phyloP scores from a whole-genome alignment of 345 rosid genomes.

The Ceriops decandra region DNA sequence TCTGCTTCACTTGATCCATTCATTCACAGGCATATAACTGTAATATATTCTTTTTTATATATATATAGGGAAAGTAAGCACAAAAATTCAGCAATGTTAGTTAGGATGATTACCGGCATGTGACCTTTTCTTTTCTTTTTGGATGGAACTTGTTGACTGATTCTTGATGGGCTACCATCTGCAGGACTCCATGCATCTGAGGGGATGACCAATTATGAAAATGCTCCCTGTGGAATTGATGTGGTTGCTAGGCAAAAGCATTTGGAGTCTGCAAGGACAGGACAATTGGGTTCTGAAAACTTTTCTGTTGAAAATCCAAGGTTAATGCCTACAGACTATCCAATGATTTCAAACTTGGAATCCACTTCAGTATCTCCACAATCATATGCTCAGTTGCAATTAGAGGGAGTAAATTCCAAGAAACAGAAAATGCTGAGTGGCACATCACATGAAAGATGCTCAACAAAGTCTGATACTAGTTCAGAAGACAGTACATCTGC shows the following conservation, averaged over 20 bases:
- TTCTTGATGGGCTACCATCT: not conserved
- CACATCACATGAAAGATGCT: slow-evolving; percentile 23
- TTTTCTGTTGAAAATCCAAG: slow-evolving; percentile 33
- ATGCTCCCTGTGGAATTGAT: slow-evolving; percentile 26
- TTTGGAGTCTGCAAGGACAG: slow-evolving; percentile 29
- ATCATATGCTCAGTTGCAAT: slow-evolving; percentile 29
- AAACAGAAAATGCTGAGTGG: slow-evolving; percentile 29
- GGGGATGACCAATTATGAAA: slow-evolving; percentile 32
- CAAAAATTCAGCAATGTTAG: too few species aligned
- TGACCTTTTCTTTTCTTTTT: not conserved
- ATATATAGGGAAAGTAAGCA: too few species aligned
- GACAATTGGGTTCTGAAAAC: slow-evolving; percentile 23
- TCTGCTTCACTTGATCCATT: too few species aligned
- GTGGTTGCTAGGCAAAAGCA: slow-evolving; percentile 26
- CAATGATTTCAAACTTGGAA: slow-evolving; percentile 28
- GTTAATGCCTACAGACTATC: slow-evolving; percentile 27
- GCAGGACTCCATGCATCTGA: slow-evolving; percentile 40
- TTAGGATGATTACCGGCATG: too few species aligned
- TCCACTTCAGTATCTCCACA: slow-evolving; percentile 36
- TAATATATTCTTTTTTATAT: too few species aligned
- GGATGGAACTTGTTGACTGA: not conserved
- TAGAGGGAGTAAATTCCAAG: slow-evolving; percentile 26
- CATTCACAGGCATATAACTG: too few species aligned
- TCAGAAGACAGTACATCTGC: slow-evolving; percentile 12
- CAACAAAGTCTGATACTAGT: slow-evolving; percentile 19